Percentiles rank a stretch among this genome's conserved stretches.
phyloP scores from a whole-genome alignment of 352 stramenopile genomes.

The Phytophthora colocasiae region DNA sequence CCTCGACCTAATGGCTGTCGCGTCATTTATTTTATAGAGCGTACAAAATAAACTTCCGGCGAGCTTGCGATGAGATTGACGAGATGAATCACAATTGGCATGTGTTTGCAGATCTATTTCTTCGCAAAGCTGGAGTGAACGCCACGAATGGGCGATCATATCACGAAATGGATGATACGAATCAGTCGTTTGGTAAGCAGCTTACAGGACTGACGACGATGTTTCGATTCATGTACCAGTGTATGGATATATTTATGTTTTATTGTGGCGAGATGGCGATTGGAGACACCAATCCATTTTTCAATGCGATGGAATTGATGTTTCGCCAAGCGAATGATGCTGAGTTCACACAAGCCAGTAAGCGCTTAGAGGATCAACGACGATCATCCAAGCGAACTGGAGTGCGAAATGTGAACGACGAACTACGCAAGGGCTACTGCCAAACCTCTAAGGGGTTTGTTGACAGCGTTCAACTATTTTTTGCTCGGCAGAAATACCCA shows the following conservation, averaged over 20 bases:
- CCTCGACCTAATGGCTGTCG: conserved; percentile 1
- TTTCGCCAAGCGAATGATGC: conserved; percentile 76
- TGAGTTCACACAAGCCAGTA: conserved; percentile 68
- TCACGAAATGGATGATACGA: conserved; percentile 58
- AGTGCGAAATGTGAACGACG: conserved; percentile 28
- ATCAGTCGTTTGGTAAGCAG: conserved; percentile 38
- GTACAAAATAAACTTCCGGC: conserved; percentile 77
- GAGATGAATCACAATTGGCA: conserved; percentile 60
- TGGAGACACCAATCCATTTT: conserved; percentile 78
- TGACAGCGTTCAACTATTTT: conserved; percentile 82
- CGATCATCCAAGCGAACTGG: conserved; percentile 5
- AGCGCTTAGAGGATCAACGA: conserved; percentile 28
- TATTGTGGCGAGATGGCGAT: conserved; percentile 83
- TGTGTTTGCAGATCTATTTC: conserved; percentile 57
- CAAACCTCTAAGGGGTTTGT: conserved; percentile 60
- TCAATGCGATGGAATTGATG: conserved; percentile 70
- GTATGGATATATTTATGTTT: conserved; percentile 77
- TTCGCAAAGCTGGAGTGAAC: conserved; percentile 40
- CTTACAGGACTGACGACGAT: conserved; percentile 51
- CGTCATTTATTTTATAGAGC: conserved; percentile 40
- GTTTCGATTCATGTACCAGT: conserved; percentile 87
- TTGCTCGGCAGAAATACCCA: conserved; percentile 83
- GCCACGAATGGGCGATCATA: conserved; percentile 30
- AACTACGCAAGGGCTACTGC: conserved; percentile 47
- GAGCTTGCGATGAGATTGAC: conserved; percentile 62